Evolutionary conservation across 2,329 filamentous ascomycete species (phyloP).

Genomic region (Ilyonectria mors-panacis): DNA sequence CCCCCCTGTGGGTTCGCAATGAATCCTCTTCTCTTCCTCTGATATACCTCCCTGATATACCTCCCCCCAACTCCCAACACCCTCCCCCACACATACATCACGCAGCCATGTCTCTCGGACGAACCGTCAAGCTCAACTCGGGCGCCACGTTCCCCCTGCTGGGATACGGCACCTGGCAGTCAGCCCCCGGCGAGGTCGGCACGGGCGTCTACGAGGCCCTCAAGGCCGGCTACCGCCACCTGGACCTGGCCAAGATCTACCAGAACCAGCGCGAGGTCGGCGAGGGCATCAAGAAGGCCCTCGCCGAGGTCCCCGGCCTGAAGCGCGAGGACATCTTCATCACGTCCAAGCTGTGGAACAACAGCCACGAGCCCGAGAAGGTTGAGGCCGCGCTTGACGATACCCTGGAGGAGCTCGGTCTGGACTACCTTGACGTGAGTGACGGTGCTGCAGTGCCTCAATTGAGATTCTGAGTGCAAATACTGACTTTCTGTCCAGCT

Average conservation of each 20-base stretch:
- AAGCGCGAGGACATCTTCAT: constrained; percentile 71
- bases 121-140: constrained; percentile 72
- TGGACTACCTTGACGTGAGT: constrained; percentile 70
- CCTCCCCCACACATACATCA: neutral
- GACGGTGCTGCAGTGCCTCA: neutral
- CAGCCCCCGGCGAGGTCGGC: constrained; percentile 74
- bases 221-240: constrained; percentile 75
- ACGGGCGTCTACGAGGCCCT: constrained; percentile 76
- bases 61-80: neutral
- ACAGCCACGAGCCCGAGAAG: constrained; percentile 72
- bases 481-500: constrained; percentile 53
- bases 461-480: neutral
- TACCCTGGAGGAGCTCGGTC: constrained; percentile 68
- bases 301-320: constrained; percentile 64
- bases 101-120: constrained; percentile 66
- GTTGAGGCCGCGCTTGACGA: constrained; percentile 70
- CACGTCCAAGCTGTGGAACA: constrained; percentile 78
- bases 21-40: neutral
- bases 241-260: constrained; percentile 70
- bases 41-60: neutral
- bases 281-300: constrained; percentile 65
- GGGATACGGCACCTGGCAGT: constrained; percentile 77
- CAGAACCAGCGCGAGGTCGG: constrained; percentile 75
- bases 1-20: neutral
- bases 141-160: constrained; percentile 76